phyloP scores from a whole-genome alignment of 768 basidiomycete genomes.

The Boletales sp. region DNA sequence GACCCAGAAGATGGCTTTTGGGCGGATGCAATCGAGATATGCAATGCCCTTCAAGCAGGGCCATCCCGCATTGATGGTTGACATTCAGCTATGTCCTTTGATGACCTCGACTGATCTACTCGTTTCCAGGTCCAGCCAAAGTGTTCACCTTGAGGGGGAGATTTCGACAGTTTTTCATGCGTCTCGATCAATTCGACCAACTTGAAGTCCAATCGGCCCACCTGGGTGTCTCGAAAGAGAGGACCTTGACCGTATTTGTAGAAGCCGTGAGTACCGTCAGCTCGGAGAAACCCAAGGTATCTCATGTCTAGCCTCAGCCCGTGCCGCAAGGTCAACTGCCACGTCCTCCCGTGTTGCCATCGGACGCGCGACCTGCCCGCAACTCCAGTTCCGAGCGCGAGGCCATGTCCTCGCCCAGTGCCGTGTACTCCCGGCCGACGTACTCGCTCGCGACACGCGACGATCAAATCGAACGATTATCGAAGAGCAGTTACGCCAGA shows the following conservation, averaged over 20 bases:
- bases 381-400: constrained; percentile 23
- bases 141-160: constrained; percentile 64
- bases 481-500: constrained; percentile 18
- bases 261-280: constrained; percentile 45
- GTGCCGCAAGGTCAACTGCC: constrained; percentile 25
- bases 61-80: constrained; percentile 70
- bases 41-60: constrained; percentile 52
- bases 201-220: constrained; percentile 54
- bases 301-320: constrained; percentile 20
- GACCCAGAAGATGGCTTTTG: constrained; percentile 57
- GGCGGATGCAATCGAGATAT: constrained; percentile 66
- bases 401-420: not conserved
- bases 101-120: not conserved
- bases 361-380: constrained; percentile 5
- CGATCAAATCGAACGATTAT: constrained; percentile 24
- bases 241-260: constrained; percentile 55
- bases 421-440: not conserved
- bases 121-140: constrained; percentile 55
- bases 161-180: constrained; percentile 67
- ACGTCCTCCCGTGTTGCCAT: constrained; percentile 12
- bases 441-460: constrained; percentile 24
- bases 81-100: not conserved
- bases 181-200: constrained; percentile 49
- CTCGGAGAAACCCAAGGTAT: not conserved
- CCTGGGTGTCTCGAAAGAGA: constrained; percentile 49